Evolutionary conservation across 2,329 filamentous ascomycete species (phyloP), one percentile per base, ranked within the genome.

Genomic region (Arthroderma sp.): DNA sequence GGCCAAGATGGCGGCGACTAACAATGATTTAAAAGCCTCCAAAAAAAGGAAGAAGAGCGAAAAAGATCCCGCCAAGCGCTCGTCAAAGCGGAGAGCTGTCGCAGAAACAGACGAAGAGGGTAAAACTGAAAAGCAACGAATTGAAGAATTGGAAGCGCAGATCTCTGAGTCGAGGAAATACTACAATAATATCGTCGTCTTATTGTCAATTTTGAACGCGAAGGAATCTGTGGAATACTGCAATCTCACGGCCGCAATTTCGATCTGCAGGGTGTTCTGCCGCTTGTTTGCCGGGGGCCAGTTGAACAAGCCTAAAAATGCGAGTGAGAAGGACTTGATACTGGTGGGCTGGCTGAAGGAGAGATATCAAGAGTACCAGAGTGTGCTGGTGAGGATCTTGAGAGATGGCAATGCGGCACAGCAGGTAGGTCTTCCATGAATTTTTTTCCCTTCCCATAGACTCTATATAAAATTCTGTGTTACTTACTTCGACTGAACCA

Each of bases 121-220:
- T n/a, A 33, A 63, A 36, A 58, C 62, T 46, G 66, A 73, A 50
- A 74, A 79, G 57, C 62, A 69, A 45, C 74, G 78, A 50, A 84
- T 94, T 48, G 66, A 89, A 36, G 67, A 77, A 44, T 74, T 95
- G 44, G 88, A 95, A 66, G 72, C 77, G 51, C 81, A 84, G 46
- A 87, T 96, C 45, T 66, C 87, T 50, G 81, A 91, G 62, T 94
- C 87, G 41, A 83, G 80, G 58, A 86, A 87, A 63, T 77, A 94
- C 65, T 94, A 93, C 72, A 94, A 94, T 70, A 86, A 94, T 59
- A 89, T 96, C 56, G 74, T 78, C 5, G 76, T 74, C 7, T 67
- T 96, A 33, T 69, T 94, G 38, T 72, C 73, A 36, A 73, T 78
- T 55, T 65, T 78, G 33, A 60, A 74, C 56, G 68, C 66, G 32